Percentiles rank a stretch among this genome's conserved stretches.
Evolutionary conservation across 306 rosid genomes (phyloP).

Genomic region (Cucumis cinereus): DNA sequence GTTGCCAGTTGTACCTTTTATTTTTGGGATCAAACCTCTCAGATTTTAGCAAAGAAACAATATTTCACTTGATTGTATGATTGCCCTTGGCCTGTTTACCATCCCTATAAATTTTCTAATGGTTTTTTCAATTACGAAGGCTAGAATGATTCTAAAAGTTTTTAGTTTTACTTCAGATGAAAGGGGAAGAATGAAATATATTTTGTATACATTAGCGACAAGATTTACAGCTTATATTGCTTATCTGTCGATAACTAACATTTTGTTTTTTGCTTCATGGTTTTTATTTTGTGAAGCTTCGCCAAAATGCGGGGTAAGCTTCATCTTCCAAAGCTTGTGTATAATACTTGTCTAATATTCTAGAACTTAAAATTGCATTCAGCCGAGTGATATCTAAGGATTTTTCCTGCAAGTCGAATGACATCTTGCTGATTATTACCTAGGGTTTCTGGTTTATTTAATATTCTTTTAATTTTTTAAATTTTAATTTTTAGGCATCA

Average conservation of each 20-base stretch:
- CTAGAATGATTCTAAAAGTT: not conserved
- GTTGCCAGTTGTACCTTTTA: not conserved
- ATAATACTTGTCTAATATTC: not conserved
- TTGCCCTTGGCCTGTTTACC: not conserved
- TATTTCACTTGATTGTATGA: not conserved
- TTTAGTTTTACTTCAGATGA: not conserved
- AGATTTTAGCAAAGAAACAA: not conserved
- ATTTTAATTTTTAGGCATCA: constrained; percentile 43
- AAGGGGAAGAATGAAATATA: not conserved
- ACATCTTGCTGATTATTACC: not conserved
- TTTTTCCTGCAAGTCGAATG: not conserved
- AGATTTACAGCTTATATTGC: constrained; percentile 4
- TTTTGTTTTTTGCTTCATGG: constrained; percentile 23
- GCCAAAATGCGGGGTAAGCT: constrained; percentile 80
- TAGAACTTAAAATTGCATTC: not conserved
- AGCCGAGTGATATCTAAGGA: not conserved
- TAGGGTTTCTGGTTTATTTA: not conserved
- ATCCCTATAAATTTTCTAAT: not conserved
- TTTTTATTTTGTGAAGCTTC: constrained; percentile 41
- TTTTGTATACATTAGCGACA: no score
- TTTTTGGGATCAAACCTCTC: not conserved
- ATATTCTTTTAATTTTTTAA: not conserved
- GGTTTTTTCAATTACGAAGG: not conserved
- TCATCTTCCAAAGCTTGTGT: not conserved
- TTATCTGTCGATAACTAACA: constrained; percentile 21